Conservation (phyloP, 2,329 filamentous ascomycete species). For the Fusarium caatingaense region DNA sequence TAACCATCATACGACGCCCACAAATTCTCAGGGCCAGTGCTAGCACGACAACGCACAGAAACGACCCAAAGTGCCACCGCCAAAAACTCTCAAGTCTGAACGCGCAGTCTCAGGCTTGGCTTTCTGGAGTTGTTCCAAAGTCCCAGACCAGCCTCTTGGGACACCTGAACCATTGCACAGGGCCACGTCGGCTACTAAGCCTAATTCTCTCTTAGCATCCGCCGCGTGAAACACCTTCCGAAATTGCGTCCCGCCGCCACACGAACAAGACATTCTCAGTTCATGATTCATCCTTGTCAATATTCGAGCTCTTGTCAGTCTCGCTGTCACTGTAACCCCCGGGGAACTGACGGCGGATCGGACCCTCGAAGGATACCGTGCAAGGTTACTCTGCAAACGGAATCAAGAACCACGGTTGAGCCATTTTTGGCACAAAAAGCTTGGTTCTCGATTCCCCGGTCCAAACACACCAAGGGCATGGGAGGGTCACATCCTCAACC, state of each 20-base stretch:
- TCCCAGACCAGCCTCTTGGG: slow-evolving; percentile 32
- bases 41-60: slow-evolving; percentile 8
- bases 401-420: slow-evolving; percentile 23
- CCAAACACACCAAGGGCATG: background rate
- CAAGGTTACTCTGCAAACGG: slow-evolving; percentile 17
- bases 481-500: slow-evolving; percentile 19
- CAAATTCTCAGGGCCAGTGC: background rate
- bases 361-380: slow-evolving; percentile 12
- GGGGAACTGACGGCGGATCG: slow-evolving; percentile 25
- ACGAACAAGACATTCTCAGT: slow-evolving; percentile 8
- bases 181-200: slow-evolving; percentile 46
- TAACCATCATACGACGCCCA: slow-evolving; percentile 29
- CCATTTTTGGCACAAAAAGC: slow-evolving; percentile 34
- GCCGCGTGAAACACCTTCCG: slow-evolving; percentile 49
- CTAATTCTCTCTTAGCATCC: slow-evolving; percentile 36
- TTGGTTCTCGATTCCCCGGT: slow-evolving; percentile 25
- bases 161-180: slow-evolving; percentile 18
- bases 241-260: slow-evolving; percentile 52
- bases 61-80: slow-evolving; percentile 2
- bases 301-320: slow-evolving; percentile 16
- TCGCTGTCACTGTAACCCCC: slow-evolving; percentile 19
- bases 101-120: slow-evolving; percentile 26
- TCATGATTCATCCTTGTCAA: slow-evolving; percentile 18
- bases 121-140: slow-evolving; percentile 17
- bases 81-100: slow-evolving; percentile 12